phyloP scores from a whole-genome alignment of 176 grass and related monocot genomes.

The Eragrostis curvula region DNA sequence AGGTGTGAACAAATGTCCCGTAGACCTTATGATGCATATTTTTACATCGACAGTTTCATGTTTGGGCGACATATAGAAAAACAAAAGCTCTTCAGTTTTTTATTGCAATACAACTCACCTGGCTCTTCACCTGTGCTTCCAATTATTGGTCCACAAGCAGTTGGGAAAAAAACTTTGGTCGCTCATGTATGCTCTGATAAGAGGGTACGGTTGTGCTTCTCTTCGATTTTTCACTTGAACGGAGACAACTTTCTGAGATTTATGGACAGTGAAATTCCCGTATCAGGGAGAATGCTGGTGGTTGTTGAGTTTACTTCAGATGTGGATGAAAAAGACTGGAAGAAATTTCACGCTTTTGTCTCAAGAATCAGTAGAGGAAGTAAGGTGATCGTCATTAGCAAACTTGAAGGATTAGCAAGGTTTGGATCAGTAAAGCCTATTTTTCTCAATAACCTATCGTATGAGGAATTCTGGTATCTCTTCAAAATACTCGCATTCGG shows the following conservation, averaged over 20 bases:
- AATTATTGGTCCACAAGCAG: background rate
- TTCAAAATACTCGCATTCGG: conserved; percentile 27
- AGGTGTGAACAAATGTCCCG: background rate
- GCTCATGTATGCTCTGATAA: conserved; percentile 17
- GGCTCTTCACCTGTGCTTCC: background rate
- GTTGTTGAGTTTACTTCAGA: conserved; percentile 23
- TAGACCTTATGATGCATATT: conserved; percentile 1
- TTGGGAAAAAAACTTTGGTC: conserved; percentile 29
- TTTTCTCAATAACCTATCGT: background rate
- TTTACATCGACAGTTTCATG: conserved; percentile 29
- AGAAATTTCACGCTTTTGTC: conserved; percentile 1
- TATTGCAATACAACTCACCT: background rate
- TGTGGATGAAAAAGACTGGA: background rate
- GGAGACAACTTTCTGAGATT: background rate
- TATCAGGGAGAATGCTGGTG: background rate
- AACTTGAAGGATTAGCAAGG: background rate
- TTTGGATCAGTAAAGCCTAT: background rate
- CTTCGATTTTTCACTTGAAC: background rate
- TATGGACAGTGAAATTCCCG: background rate
- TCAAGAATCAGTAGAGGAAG: background rate
- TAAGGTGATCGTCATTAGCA: conserved; percentile 16
- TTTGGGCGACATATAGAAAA: conserved; percentile 29
- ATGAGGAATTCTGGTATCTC: conserved; percentile 17
- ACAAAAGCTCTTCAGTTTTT: conserved; percentile 26
- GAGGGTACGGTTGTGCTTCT: background rate